Percentiles rank a stretch among this genome's conserved stretches.
These are phyloP conservation scores for Bifiguratus adelaidae DNA, from an alignment of 192 early-diverging fungal species.

Conservation along the genomic window DNA sequence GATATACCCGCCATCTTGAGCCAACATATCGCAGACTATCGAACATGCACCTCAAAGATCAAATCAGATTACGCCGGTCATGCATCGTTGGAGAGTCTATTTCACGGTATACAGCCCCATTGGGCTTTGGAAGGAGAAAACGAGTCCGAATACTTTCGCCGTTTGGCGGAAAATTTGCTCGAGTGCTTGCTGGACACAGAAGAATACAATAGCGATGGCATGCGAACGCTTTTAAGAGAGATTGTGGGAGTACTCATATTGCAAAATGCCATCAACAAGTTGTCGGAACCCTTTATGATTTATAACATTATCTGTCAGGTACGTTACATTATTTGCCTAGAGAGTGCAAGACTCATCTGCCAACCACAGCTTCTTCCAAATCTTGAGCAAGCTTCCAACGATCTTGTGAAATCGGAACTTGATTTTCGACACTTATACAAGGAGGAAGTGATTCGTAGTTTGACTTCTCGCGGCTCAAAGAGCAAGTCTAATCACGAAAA, in stretches of 20 bases:
- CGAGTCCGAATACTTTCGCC: slow-evolving; percentile 32
- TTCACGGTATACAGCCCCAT: slow-evolving; percentile 42
- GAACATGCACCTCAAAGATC: slow-evolving; percentile 24
- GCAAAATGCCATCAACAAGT: slow-evolving; percentile 20
- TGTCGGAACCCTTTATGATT: slow-evolving; percentile 37
- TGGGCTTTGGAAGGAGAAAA: slow-evolving; percentile 27
- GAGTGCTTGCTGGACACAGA: slow-evolving; percentile 15
- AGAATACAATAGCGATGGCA: slow-evolving; percentile 30
- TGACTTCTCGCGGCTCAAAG: too few species aligned
- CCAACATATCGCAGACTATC: slow-evolving; percentile 31
- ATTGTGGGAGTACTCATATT: slow-evolving; percentile 31
- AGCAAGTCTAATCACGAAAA: too few species aligned
- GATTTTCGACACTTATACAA: too few species aligned
- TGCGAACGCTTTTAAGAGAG: slow-evolving; percentile 32
- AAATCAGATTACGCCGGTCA: slow-evolving; percentile 27
- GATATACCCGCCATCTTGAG: slow-evolving; percentile 31
- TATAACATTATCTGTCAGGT: slow-evolving; percentile 41
- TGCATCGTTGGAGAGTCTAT: slow-evolving; percentile 17
- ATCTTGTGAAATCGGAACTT: too few species aligned
- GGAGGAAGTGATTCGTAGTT: too few species aligned
- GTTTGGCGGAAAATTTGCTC: slow-evolving; percentile 28
- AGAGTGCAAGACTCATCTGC: too few species aligned
- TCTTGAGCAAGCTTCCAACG: too few species aligned
- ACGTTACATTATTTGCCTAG: too few species aligned
- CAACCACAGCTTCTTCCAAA: too few species aligned